A percentile compares a stretch with the other conserved stretches of the same genome.
phyloP scores from a whole-genome alignment of 2,329 filamentous ascomycete species.

The Fusarium sp. region DNA sequence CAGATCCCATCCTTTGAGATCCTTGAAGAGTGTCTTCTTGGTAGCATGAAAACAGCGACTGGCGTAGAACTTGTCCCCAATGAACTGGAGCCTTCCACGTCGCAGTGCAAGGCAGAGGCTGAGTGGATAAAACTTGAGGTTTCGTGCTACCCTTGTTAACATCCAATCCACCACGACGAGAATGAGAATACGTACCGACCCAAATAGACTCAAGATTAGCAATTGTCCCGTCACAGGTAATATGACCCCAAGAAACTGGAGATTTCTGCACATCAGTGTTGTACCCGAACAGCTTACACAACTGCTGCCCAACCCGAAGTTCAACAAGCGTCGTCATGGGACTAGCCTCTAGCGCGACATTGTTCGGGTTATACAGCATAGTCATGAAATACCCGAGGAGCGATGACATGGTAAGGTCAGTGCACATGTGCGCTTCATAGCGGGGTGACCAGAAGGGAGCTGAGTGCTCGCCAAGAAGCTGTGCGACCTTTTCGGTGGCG shows the following conservation, averaged over 20 bases:
- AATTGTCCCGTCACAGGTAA: conserved; percentile 57
- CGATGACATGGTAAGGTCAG: conserved; percentile 55
- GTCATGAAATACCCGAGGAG: conserved; percentile 60
- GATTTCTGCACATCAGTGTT: conserved; percentile 46
- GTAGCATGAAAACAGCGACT: conserved; percentile 47
- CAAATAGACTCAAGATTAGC: conserved; percentile 62
- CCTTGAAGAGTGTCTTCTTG: conserved; percentile 49
- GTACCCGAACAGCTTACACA: conserved; percentile 59
- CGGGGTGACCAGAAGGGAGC: conserved; percentile 60
- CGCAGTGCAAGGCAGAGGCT: conserved; percentile 50
- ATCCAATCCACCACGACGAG: rapidly evolving
- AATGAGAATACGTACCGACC: conserved; percentile 40
- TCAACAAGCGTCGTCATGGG: conserved; percentile 58
- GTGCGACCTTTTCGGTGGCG: conserved; percentile 49
- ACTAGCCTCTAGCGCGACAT: conserved; percentile 58
- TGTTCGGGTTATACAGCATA: conserved; percentile 63
- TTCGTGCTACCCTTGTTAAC: conserved; percentile 50
- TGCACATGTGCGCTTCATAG: conserved; percentile 60
- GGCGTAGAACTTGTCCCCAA: conserved; percentile 52
- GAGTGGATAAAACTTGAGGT: conserved; percentile 59
- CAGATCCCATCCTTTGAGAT: conserved; percentile 55
- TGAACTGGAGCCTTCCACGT: conserved; percentile 50
- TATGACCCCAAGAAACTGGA: conserved; percentile 55
- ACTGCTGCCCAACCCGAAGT: conserved; percentile 56
- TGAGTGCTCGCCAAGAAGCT: conserved; percentile 54